Percentiles rank a stretch among this genome's conserved stretches.
Conservation (phyloP, 345 rosid species). For the Iberis pinnata region DNA sequence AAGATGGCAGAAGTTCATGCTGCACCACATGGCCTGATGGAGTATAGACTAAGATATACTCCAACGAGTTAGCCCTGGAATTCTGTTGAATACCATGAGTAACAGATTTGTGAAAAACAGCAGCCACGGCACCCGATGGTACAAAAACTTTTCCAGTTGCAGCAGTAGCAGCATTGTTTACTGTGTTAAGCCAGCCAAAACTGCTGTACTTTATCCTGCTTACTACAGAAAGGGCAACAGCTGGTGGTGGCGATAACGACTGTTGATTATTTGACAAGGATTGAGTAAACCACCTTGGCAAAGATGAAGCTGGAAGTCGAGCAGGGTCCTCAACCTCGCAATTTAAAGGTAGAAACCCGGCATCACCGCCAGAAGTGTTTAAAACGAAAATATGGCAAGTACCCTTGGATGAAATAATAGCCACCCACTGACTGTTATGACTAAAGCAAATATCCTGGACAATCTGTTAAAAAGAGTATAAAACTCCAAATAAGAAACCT, state of each 20-base stretch:
- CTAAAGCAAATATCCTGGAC: conserved; percentile 98
- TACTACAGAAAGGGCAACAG: conserved; percentile 70
- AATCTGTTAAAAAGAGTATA: conserved; percentile 43
- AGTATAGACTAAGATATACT: conserved; percentile 74
- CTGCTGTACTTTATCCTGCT: conserved; percentile 89
- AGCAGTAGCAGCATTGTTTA: conserved; percentile 69
- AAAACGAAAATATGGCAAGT: conserved; percentile 91
- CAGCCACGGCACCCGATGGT: conserved; percentile 91
- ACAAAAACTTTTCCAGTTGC: conserved; percentile 60
- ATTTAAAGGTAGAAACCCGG: neutral
- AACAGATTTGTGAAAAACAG: conserved; percentile 62
- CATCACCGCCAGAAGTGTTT: conserved; percentile 71
- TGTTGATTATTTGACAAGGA: conserved; percentile 46
- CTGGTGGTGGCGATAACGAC: conserved; percentile 53
- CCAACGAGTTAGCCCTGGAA: conserved; percentile 43
- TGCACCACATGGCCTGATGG: conserved; percentile 96
- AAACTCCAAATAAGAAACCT: conserved; percentile 13
- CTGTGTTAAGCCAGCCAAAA: conserved; percentile 92
- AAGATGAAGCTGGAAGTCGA: conserved; percentile 49
- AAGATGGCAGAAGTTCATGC: conserved; percentile 66
- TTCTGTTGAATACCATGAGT: conserved; percentile 21
- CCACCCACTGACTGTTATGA: conserved; percentile 83
- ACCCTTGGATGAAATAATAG: conserved; percentile 85
- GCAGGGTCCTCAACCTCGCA: conserved; percentile 48
- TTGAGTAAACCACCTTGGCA: conserved; percentile 80